Evolutionary conservation across 495 filamentous ascomycete genomes (phyloP), one percentile per base, ranked within the genome.

Genomic region (Bacidia rubella): DNA sequence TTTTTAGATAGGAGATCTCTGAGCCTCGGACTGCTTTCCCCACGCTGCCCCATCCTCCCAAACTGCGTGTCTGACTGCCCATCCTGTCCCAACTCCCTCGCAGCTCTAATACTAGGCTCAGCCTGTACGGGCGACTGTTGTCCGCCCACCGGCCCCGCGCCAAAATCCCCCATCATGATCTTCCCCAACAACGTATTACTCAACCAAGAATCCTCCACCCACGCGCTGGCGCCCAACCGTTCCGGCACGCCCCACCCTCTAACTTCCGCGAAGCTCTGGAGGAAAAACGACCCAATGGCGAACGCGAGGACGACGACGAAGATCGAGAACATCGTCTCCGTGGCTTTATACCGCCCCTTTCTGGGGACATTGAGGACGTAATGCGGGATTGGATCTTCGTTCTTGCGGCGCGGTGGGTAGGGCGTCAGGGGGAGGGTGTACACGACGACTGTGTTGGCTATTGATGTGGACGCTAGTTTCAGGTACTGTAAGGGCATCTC

Each of bases 401-500:
- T 21, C 7, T 67, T 60, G 5, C 47, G 43, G 21, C 71, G 72
- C 24, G 66, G 71, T 47, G 63, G 70, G 55, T 69, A 74, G 17
- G 76, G 77, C 17, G 72, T 74, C 23, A 98, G 78, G 0, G 86
- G 81, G 55, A 97, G 70, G 20, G 85, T 85, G 67, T 95, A 87
- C 29, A 95, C 83, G 43, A 88, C 81, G 42, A 88, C 77, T 9
- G 85, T 90, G 64, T 88, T 90, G 52, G 82, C 86, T 63, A 93
- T 81, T 55, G 83, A 86, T 44, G 86, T 81, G 46, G 86, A 92
- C 17, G 88, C 90, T 5, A 98, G 75, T 59, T 86, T 89, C 54
- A 95, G 65, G 55, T 79, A 74, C 53, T 83, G 77, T 10, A 73
- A 73, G 49, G 74, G 62, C 11, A 70, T 65, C 52, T 69, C 64